Evolutionary conservation across 2,329 filamentous ascomycete species (phyloP).

Genomic region (Dactylellina cionopaga): DNA sequence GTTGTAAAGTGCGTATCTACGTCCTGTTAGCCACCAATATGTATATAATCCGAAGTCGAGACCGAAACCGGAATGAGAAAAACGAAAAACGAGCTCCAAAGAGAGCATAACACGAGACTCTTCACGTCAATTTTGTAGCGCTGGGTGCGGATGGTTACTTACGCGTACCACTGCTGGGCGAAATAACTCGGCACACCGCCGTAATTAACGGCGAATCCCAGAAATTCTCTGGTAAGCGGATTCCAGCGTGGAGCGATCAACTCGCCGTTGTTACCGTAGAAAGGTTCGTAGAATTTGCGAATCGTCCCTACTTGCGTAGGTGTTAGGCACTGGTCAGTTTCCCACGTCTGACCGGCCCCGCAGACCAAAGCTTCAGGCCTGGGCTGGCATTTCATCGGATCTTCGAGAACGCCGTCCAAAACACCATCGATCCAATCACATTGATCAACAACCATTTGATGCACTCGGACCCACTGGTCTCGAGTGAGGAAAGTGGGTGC

Average conservation of each 20-base stretch:
- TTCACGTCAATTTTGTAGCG: too few species aligned
- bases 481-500: slow-evolving; percentile 53
- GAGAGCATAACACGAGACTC: too few species aligned
- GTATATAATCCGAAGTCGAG: too few species aligned
- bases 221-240: slow-evolving; percentile 38
- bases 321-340: slow-evolving; percentile 57
- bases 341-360: slow-evolving; percentile 23
- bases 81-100: too few species aligned
- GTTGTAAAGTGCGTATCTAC: slow-evolving; percentile 63
- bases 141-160: too few species aligned
- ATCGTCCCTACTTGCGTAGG: slow-evolving; percentile 58
- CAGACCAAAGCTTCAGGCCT: slow-evolving; percentile 59
- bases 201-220: slow-evolving; percentile 18
- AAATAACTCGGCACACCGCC: slow-evolving; percentile 28
- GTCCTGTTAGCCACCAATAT: too few species aligned
- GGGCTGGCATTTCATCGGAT: slow-evolving; percentile 60
- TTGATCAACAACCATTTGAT: slow-evolving; percentile 63
- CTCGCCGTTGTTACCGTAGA: slow-evolving; percentile 58
- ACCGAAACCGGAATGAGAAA: too few species aligned
- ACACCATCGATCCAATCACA: slow-evolving; percentile 66
- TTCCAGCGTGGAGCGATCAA: slow-evolving; percentile 57
- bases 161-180: slow-evolving; percentile 31
- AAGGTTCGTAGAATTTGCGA: slow-evolving; percentile 58
- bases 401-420: slow-evolving; percentile 63
- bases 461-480: slow-evolving; percentile 58